These are phyloP conservation scores for Ceratocystis eucalypticola DNA, from an alignment of 2,329 filamentous ascomycete species.

Conservation along the genomic window DNA sequence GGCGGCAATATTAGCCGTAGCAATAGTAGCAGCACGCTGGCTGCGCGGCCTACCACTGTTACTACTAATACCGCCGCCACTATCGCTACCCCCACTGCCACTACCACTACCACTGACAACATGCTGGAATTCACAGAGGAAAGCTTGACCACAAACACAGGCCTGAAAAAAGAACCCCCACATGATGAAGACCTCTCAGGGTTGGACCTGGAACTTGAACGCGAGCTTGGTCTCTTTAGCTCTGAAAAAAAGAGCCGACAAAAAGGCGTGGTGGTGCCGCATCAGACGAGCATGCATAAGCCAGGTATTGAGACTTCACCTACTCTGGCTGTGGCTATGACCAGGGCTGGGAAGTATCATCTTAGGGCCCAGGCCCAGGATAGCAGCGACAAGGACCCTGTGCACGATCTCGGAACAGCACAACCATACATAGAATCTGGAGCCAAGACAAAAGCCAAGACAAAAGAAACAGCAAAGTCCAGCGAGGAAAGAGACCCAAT, in stretches of 20 bases:
- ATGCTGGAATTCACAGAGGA: not conserved
- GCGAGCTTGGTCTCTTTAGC: conserved; percentile 3
- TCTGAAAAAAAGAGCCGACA: not conserved
- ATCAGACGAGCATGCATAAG: not conserved
- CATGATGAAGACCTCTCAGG: not conserved
- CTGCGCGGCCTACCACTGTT: not conserved
- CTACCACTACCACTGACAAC: too few relatives aligned
- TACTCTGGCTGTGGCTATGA: conserved; percentile 3
- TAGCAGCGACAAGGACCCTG: conserved; percentile 5
- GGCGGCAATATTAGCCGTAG: not conserved
- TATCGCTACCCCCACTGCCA: not conserved
- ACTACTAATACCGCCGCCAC: not conserved
- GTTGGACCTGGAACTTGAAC: not conserved
- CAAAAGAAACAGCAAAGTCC: not conserved
- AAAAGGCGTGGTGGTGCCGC: conserved; percentile 1
- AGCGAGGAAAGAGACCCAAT: not conserved
- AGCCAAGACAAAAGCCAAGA: conserved; percentile 8
- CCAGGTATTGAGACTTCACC: not conserved
- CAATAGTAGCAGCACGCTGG: not conserved
- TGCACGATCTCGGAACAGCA: conserved; percentile 7
- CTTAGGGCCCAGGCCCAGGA: conserved; percentile 2
- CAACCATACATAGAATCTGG: not conserved
- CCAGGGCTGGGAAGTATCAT: conserved; percentile 7
- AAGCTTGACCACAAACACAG: not conserved
- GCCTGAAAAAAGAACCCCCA: not conserved